These are phyloP conservation scores for Taxillus chinensis DNA, from an alignment of 164 flowering plant genomes.

Conservation along the genomic window DNA sequence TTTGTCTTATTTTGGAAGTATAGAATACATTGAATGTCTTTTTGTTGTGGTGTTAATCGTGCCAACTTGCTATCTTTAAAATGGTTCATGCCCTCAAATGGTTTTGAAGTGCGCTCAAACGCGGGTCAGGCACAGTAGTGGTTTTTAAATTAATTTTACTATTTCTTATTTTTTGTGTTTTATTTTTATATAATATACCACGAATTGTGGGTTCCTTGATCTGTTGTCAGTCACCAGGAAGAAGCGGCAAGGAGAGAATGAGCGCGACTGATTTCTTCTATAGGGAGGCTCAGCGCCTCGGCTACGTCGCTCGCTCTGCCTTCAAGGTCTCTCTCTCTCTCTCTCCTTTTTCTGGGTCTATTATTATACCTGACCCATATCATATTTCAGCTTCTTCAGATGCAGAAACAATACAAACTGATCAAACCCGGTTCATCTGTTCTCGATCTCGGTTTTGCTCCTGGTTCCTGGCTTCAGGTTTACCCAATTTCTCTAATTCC, in stretches of 20 bases:
- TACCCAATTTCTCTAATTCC: neutral
- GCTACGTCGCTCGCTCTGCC: slow-evolving; percentile 94
- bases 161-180: too few relatives aligned
- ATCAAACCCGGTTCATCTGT: slow-evolving; percentile 83
- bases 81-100: too few relatives aligned
- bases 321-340: slow-evolving; percentile 51
- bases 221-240: too few relatives aligned
- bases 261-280: slow-evolving; percentile 84
- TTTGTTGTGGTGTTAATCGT: too few relatives aligned
- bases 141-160: too few relatives aligned
- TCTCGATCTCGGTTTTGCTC: slow-evolving; percentile 97
- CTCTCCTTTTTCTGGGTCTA: neutral
- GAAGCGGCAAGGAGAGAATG: slow-evolving; percentile 21
- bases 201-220: too few relatives aligned
- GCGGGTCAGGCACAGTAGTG: too few relatives aligned
- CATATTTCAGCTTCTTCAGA: slow-evolving; percentile 57
- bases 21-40: too few relatives aligned
- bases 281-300: slow-evolving; percentile 94
- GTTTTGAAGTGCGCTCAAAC: too few relatives aligned
- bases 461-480: slow-evolving; percentile 99
- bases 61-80: too few relatives aligned
- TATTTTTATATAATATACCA: too few relatives aligned
- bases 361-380: neutral
- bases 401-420: slow-evolving; percentile 72
- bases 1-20: too few relatives aligned